A percentile compares a stretch with the other conserved stretches of the same genome.
Evolutionary conservation across 805 yeast genomes (phyloP).

Genomic region (Hanseniaspora hatyaiensis): DNA sequence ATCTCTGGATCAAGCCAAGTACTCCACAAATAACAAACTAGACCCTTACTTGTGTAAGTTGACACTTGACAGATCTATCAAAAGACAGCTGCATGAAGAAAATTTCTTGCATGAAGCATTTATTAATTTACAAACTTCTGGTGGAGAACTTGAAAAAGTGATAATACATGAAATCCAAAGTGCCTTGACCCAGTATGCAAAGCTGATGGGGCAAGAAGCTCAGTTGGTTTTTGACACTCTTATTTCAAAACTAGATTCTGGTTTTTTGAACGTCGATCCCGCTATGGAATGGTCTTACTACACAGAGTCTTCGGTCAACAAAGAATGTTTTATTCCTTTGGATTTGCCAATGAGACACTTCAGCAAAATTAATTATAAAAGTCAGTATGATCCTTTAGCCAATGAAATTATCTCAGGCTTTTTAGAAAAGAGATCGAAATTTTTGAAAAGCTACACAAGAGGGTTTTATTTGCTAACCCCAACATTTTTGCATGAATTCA

Average conservation of each 20-base stretch:
- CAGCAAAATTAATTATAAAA: slow-evolving; percentile 52
- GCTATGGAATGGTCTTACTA: slow-evolving; percentile 66
- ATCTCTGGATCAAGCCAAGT: slow-evolving; percentile 53
- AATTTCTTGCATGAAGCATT: slow-evolving; percentile 80
- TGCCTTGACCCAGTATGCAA: slow-evolving; percentile 62
- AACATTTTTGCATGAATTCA: slow-evolving; percentile 79
- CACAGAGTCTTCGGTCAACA: slow-evolving; percentile 10
- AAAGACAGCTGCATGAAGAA: slow-evolving; percentile 69
- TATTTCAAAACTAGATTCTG: slow-evolving; percentile 52
- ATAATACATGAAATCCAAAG: slow-evolving; percentile 79
- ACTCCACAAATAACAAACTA: slow-evolving; percentile 36
- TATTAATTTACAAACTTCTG: slow-evolving; percentile 74
- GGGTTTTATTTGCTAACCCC: slow-evolving; percentile 91
- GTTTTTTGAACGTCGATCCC: slow-evolving; percentile 67
- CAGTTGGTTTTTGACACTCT: slow-evolving; percentile 56
- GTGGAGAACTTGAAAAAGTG: slow-evolving; percentile 76
- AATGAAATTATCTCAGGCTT: slow-evolving; percentile 61
- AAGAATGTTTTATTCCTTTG: slow-evolving; percentile 48
- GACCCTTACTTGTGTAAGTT: slow-evolving; percentile 77
- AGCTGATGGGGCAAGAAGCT: slow-evolving; percentile 59
- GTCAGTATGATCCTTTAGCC: slow-evolving; percentile 59
- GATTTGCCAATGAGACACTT: slow-evolving; percentile 57
- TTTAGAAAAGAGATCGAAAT: slow-evolving; percentile 83
- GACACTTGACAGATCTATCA: slow-evolving; percentile 63
- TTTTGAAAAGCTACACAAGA: slow-evolving; percentile 75